These are phyloP conservation scores for Abrus pulchellus DNA, from an alignment of 306 rosid species.

Conservation along the genomic window DNA sequence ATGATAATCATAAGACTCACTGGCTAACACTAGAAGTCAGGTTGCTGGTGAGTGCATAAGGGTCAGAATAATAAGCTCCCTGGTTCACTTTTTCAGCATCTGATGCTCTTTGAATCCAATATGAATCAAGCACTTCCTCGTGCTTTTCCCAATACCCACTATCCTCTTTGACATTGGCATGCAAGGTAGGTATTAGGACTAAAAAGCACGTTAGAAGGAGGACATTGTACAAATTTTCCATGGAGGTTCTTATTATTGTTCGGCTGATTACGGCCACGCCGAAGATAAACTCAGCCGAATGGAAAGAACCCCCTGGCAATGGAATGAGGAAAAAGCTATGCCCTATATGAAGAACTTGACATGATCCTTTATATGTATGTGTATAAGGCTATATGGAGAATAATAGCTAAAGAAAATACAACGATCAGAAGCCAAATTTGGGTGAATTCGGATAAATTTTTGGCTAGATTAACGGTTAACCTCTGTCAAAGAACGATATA, in stretches of 20 bases:
- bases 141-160: background rate
- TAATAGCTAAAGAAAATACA: background rate
- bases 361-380: background rate
- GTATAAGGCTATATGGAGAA: background rate
- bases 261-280: slow-evolving; percentile 16
- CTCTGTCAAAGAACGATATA: slow-evolving; percentile 4
- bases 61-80: slow-evolving; percentile 51
- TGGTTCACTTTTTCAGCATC: slow-evolving; percentile 47
- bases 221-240: background rate
- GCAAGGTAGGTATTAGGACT: slow-evolving; percentile 43
- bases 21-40: slow-evolving; percentile 48
- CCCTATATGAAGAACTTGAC: background rate
- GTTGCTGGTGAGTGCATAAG: slow-evolving; percentile 54
- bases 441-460: slow-evolving; percentile 23
- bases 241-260: background rate
- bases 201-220: slow-evolving; percentile 29
- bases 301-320: slow-evolving; percentile 9
- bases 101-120: slow-evolving; percentile 61
- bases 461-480: slow-evolving; percentile 44
- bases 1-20: slow-evolving; percentile 50
- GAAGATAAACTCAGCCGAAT: slow-evolving; percentile 31
- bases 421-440: background rate
- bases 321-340: background rate
- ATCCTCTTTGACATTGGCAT: slow-evolving; percentile 51
- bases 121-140: background rate